Evolutionary conservation across 2,329 filamentous ascomycete species (phyloP), one percentile per base, ranked within the genome.

Genomic region (Calonectria pseudoturangicola): DNA sequence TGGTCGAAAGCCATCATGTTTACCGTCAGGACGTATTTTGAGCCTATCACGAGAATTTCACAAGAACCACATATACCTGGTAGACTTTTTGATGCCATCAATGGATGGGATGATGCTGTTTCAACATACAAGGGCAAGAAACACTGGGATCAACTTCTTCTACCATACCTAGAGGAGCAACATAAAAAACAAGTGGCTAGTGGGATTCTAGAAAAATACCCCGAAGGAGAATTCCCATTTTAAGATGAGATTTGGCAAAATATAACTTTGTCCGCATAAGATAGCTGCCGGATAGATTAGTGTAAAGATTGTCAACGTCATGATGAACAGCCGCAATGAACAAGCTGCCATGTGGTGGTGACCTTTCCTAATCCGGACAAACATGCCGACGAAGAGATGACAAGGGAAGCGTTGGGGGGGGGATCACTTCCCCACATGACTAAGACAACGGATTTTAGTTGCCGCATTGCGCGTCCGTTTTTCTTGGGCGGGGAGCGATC

Each of bases 61-160:
- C 51, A 72, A 9, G 76, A 77, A 3, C 76, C 75, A 0, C 72
- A 77, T 54, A 67, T 77, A 13, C 75, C 76, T 1, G 76, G 76
- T 0, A 33, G 76, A 1, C 4, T 77, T 1, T 74, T 72, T 0
- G 75, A 77, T 3, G 73, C 75, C 0, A 77, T 77, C 28, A 74
- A 74, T 15, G 70, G 75, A 1, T 77, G 75, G 73, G 76, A 77
- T 30, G 74, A 77, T 2, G 47, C 63, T 0, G 65, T 69, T 0
- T 77, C 76, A 0, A 28, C 45, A 0, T 77, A 77, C 4, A 77
- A 77, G 13, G 75, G 76, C 0, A 77, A 73, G 0, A 75, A 77
- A 9, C 72, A 77, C 6, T 77, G 75, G 76, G 64, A 69, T 0
- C 50, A 48, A 15, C 70, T 77, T 2, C 25, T 77, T 2, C 25